Evolutionary conservation across 2,329 filamentous ascomycete genomes (phyloP), one percentile per base, ranked within the genome.

Genomic region (Aspergillus japonicus): DNA sequence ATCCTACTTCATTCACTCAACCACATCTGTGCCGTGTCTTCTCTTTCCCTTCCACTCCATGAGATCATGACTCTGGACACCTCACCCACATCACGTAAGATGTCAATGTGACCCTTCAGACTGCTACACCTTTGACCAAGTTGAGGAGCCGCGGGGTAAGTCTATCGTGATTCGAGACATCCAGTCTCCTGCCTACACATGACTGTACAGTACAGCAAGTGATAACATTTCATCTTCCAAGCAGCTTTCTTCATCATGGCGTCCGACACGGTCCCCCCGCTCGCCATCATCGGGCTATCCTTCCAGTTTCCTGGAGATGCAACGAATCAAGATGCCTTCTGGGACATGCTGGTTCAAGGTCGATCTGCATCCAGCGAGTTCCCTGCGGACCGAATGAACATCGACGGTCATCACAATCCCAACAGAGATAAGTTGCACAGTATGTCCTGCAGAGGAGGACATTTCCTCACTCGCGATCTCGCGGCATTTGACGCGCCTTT

Each of bases 401-500:
- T 66, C n/a, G 61, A 69, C 14, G 60, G 61, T 8, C 65, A 64
- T 44, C 64, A 70, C 50, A 60, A 70, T 55, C 58, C 62, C 3
- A 60, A 72, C 48, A 51, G 54, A 16, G 60, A 54, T 24, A 64
- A 63, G 14, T 54, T 62, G 1, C 62, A 64, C 33, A 59, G 19
- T 24, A 11, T 66, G 14, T 61, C 59, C 4, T 10, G 48, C 11
- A 47, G 47, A 2, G 65, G 65, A 1, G 67, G 62, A 0, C 62
- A 70, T 31, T 69, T 69, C 35, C 24, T 69, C 19, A 57, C 54
- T 31, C 67, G 70, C 21, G 71, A 75, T 55, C 39, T 66, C 4
- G 54, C 59, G 2, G 23, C 44, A 2, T 76, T 76, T 47, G 75
- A 77, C 59, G 66, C 69, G 1, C 55, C 61, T 0, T 76, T 77